Conservation (phyloP, 1,284 basidiomycete genomes). For the Mycosarcoma maydis region DNA sequence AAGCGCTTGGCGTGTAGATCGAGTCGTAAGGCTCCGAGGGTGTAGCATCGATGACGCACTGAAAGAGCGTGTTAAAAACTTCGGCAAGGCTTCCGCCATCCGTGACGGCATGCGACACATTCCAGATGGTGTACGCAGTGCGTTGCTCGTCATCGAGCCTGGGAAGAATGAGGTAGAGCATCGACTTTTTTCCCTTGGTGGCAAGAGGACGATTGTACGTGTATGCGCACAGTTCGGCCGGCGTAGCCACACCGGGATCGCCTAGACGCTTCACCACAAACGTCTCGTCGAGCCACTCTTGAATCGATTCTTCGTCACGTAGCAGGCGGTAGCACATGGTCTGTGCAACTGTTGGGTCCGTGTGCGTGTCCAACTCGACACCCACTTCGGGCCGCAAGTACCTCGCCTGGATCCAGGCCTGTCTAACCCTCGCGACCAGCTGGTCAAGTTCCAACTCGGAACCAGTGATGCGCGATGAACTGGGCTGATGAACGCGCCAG, state of each 20-base stretch:
- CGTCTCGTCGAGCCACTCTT: conserved; percentile 27
- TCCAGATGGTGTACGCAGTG: conserved; percentile 24
- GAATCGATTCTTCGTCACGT: conserved; percentile 21
- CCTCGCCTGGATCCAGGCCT: conserved; percentile 25
- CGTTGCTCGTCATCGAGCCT: conserved; percentile 4
- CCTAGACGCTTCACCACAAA: conserved; percentile 29
- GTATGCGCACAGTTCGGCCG: conserved; percentile 5
- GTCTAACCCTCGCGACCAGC: conserved; percentile 15
- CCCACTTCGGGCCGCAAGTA: conserved; percentile 29
- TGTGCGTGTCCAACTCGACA: conserved; percentile 29
- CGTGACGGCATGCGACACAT: conserved; percentile 40
- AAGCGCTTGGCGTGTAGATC: conserved; percentile 14
- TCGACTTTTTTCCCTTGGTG: conserved; percentile 33
- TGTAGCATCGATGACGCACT: conserved; percentile 20
- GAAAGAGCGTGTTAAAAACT: conserved; percentile 26
- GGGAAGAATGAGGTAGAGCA: conserved; percentile 34
- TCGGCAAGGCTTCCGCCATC: conserved; percentile 37
- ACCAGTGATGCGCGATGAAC: conserved; percentile 9
- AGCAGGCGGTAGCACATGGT: conserved; percentile 20
- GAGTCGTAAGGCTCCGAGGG: conserved; percentile 9
- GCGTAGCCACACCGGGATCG: conserved; percentile 6
- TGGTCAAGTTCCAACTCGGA: conserved; percentile 25
- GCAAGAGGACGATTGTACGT: conserved; percentile 31
- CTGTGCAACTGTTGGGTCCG: conserved; percentile 9
- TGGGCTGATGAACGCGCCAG: conserved; percentile 16